phyloP scores from a whole-genome alignment of 345 rosid species.

The Populus alba region DNA sequence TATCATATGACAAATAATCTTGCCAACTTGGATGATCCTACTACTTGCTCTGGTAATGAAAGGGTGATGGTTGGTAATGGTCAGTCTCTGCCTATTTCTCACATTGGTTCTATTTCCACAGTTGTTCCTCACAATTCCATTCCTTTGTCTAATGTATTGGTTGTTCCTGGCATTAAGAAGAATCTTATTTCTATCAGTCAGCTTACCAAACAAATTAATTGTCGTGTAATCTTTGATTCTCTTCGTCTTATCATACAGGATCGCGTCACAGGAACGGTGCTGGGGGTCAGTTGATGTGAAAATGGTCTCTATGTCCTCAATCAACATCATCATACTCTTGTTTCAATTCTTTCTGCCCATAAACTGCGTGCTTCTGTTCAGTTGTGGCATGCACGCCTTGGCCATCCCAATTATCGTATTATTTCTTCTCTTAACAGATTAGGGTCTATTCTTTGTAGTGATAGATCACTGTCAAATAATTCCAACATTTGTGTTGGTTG shows the following conservation, averaged over 20 bases:
- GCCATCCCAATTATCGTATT: not conserved
- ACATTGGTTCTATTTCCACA: not conserved
- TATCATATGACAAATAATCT: not conserved
- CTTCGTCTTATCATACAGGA: no score
- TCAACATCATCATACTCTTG: no score
- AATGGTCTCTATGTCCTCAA: no score
- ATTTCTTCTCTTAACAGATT: not conserved
- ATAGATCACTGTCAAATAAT: not conserved
- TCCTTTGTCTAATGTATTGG: not conserved
- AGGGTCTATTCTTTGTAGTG: not conserved
- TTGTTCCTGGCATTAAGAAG: not conserved
- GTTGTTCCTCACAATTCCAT: not conserved
- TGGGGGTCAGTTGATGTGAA: no score
- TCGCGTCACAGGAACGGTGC: no score
- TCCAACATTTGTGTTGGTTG: not conserved
- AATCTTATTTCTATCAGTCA: no score
- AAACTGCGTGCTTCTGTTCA: not conserved
- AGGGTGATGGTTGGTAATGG: slow-evolving; percentile 3
- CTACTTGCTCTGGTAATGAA: not conserved
- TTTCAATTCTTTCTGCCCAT: no score
- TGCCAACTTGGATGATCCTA: not conserved
- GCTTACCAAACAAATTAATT: no score
- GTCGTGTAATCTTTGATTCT: no score
- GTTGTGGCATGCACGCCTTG: not conserved
- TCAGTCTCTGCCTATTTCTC: not conserved